These are phyloP conservation scores for Areca catechu DNA, from an alignment of 176 grass and related monocot genomes.

Conservation along the genomic window DNA sequence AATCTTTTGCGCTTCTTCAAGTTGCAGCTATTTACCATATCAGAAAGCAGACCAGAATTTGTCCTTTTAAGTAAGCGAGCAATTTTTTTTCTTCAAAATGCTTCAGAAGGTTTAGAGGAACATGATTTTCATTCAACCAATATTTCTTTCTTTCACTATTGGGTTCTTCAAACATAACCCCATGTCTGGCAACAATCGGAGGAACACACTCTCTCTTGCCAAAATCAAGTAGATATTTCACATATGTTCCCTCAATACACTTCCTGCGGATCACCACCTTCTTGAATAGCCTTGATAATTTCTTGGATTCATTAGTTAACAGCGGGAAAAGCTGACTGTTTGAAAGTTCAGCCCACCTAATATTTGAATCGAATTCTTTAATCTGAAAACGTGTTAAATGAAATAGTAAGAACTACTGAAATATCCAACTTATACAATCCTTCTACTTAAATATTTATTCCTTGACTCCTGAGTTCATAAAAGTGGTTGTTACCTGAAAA, in stretches of 20 bases:
- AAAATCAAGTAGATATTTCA: constrained; percentile 91
- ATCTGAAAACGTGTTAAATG: constrained; percentile 34
- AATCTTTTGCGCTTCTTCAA: constrained; percentile 31
- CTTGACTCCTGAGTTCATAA: too few species aligned
- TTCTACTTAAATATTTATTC: too few species aligned
- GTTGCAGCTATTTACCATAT: constrained; percentile 24
- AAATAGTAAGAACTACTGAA: constrained; percentile 20
- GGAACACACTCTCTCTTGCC: constrained; percentile 82
- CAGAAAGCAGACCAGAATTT: constrained; percentile 30
- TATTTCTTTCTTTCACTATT: constrained; percentile 81
- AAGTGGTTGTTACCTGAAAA: constrained; percentile 52
- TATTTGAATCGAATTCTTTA: constrained; percentile 89
- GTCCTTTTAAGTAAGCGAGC: constrained; percentile 72
- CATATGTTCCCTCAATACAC: constrained; percentile 40
- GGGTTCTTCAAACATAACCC: constrained; percentile 61
- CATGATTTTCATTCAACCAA: constrained; percentile 74
- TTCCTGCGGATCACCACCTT: constrained; percentile 94
- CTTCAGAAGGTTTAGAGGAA: constrained; percentile 81
- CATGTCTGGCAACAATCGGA: constrained; percentile 79
- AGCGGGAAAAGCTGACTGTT: constrained; percentile 42
- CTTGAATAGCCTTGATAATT: constrained; percentile 72
- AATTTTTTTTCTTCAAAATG: constrained; percentile 71
- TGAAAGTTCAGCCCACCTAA: constrained; percentile 81
- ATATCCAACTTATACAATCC: too few species aligned
- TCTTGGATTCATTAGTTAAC: constrained; percentile 77